These are phyloP conservation scores for Candida endomychidarum DNA, from an alignment of 805 yeast genomes.

Conservation along the genomic window DNA sequence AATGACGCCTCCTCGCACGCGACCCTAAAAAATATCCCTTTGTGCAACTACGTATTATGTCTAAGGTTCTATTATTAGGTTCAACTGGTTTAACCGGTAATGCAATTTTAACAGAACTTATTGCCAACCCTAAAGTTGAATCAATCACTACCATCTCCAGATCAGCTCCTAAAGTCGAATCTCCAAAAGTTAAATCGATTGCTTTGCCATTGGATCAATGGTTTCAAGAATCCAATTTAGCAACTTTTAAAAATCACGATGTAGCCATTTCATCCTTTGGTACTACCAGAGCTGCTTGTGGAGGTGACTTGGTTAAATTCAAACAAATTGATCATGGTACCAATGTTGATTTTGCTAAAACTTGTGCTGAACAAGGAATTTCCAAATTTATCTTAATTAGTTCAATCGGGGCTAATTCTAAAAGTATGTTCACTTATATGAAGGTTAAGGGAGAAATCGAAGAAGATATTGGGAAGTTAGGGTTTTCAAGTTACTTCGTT, in stretches of 20 bases:
- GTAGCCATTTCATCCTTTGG: conserved; percentile 68
- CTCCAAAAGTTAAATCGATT: conserved; percentile 36
- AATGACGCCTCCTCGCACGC: too few relatives aligned
- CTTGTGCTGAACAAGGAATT: conserved; percentile 70
- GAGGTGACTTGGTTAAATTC: conserved; percentile 77
- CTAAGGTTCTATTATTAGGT: conserved; percentile 47
- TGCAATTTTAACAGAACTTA: conserved; percentile 49
- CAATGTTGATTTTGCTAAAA: conserved; percentile 65
- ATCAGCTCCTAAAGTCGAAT: conserved; percentile 34
- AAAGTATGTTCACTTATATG: conserved; percentile 60
- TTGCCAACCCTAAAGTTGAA: conserved; percentile 32
- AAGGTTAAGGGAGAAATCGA: conserved; percentile 77
- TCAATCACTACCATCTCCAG: conserved; percentile 54
- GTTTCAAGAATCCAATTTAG: conserved; percentile 1
- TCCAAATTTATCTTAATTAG: conserved; percentile 68
- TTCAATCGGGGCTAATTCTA: conserved; percentile 58
- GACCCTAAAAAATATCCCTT: neutral
- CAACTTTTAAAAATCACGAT: conserved; percentile 22
- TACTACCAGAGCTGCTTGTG: conserved; percentile 72
- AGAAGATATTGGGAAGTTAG: conserved; percentile 57
- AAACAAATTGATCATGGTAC: conserved; percentile 71
- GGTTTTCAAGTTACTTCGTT: conserved; percentile 71
- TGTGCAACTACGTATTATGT: neutral
- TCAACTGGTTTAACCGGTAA: conserved; percentile 80
- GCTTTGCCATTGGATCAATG: conserved; percentile 29